Evolutionary conservation across 805 yeast genomes (phyloP).

Genomic region (Ogataea methanolica): DNA sequence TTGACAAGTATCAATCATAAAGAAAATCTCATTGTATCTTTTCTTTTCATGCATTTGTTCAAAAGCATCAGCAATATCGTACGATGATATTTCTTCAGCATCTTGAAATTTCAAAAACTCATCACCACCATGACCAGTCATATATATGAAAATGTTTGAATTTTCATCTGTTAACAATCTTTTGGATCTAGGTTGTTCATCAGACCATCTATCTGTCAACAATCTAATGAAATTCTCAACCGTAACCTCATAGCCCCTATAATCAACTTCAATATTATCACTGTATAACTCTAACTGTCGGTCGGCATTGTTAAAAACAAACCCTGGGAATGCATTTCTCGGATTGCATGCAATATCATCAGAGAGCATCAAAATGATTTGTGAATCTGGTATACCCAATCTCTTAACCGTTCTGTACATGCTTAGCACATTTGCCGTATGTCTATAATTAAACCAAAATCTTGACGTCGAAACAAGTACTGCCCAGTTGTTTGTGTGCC

Average conservation of each 20-base stretch:
- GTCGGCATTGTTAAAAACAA: conserved; percentile 90
- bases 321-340: conserved; percentile 91
- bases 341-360: conserved; percentile 98
- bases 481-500: conserved; percentile 73
- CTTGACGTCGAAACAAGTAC: conserved; percentile 93
- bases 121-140: conserved; percentile 99
- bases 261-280: conserved; percentile 92
- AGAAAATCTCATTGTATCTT: conserved; percentile 89
- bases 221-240: conserved; percentile 94
- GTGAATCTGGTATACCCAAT: conserved; percentile 96
- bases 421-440: conserved; percentile 93
- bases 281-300: conserved; percentile 92
- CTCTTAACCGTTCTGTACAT: conserved; percentile 95
- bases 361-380: conserved; percentile 90
- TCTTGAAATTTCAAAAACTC: conserved; percentile 97
- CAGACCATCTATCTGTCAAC: conserved; percentile 93
- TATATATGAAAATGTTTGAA: conserved; percentile 86
- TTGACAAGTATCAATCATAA: conserved; percentile 98
- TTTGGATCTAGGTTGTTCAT: conserved; percentile 89
- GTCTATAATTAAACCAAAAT: conserved; percentile 98
- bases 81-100: conserved; percentile 93
- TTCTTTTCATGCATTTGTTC: conserved; percentile 96
- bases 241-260: conserved; percentile 96
- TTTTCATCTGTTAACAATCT: conserved; percentile 88
- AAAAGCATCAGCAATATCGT: conserved; percentile 96